Percentiles rank a stretch among this genome's conserved stretches.
phyloP scores from a whole-genome alignment of 768 basidiomycete species.

The Boletus fagicola region DNA sequence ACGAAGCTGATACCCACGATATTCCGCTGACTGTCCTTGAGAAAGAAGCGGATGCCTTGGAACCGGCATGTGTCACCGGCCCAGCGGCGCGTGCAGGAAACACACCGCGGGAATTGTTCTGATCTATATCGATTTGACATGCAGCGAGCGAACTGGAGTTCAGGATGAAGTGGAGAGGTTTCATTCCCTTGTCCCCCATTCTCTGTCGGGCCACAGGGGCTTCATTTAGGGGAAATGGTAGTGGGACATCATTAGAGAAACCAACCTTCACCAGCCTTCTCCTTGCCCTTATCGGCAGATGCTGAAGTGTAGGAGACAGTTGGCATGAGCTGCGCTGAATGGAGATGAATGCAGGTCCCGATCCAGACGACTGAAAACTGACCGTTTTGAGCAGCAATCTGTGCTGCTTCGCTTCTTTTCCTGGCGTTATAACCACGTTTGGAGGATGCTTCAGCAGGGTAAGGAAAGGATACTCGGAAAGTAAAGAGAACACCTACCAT shows the following conservation, averaged over 20 bases:
- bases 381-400: slow-evolving; percentile 67
- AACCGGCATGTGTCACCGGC: slow-evolving; percentile 86
- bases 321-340: slow-evolving; percentile 45
- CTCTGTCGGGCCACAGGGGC: slow-evolving; percentile 30
- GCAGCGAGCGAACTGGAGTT: slow-evolving; percentile 76
- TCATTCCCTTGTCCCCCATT: slow-evolving; percentile 30
- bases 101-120: slow-evolving; percentile 75
- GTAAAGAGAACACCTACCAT: slow-evolving; percentile 25
- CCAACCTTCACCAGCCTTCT: slow-evolving; percentile 42
- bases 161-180: slow-evolving; percentile 47
- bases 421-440: slow-evolving; percentile 70
- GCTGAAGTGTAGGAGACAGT: slow-evolving; percentile 42
- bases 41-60: slow-evolving; percentile 78
- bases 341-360: slow-evolving; percentile 15
- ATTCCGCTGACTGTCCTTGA: slow-evolving; percentile 56
- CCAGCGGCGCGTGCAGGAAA: slow-evolving; percentile 84
- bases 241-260: slow-evolving; percentile 2
- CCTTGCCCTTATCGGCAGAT: slow-evolving; percentile 44
- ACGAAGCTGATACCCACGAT: slow-evolving; percentile 70
- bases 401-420: slow-evolving; percentile 70
- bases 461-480: slow-evolving; percentile 9
- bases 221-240: slow-evolving; percentile 8
- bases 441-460: slow-evolving; percentile 37
- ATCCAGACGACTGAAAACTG: slow-evolving; percentile 15
- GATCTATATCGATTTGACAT: slow-evolving; percentile 78